A percentile compares a stretch with the other conserved stretches of the same genome.
Evolutionary conservation across 2,329 filamentous ascomycete genomes (phyloP).

Genomic region (Microdochium trichocladiopsis): DNA sequence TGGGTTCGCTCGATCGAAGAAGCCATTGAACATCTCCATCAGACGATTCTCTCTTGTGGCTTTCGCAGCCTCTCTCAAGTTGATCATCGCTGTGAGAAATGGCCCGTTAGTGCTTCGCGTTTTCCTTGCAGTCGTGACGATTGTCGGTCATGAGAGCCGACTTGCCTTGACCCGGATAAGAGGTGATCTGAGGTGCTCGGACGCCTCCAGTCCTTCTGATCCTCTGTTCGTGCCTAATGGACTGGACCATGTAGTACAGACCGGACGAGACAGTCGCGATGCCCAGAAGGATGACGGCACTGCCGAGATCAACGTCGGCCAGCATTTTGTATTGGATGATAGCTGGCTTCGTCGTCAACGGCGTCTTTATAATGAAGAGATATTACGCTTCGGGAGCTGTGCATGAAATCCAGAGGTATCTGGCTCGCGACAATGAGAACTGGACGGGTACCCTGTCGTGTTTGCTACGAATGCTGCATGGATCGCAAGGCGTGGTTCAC

Average conservation of each 20-base stretch:
- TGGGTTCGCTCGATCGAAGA: constrained; percentile 19
- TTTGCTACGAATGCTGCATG: too few relatives aligned
- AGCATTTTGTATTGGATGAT: constrained; percentile 4
- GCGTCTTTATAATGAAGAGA: background rate
- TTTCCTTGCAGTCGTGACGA: background rate
- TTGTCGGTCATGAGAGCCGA: background rate
- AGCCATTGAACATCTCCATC: constrained; percentile 19
- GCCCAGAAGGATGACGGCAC: constrained; percentile 1
- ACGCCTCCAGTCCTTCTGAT: constrained; percentile 24
- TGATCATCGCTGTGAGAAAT: constrained; percentile 6
- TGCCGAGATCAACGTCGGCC: constrained; percentile 5
- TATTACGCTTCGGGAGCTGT: background rate
- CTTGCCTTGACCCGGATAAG: constrained; percentile 25
- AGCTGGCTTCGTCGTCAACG: background rate
- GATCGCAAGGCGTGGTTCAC: too few relatives aligned
- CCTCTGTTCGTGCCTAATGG: constrained; percentile 11
- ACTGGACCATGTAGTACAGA: constrained; percentile 9
- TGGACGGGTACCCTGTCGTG: too few relatives aligned
- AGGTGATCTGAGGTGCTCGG: constrained; percentile 21
- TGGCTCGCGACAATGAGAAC: too few relatives aligned
- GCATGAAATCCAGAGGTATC: background rate
- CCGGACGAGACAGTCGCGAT: constrained; percentile 2
- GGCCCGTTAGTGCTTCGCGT: constrained; percentile 4
- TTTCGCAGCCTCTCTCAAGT: constrained; percentile 17
- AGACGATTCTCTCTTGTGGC: constrained; percentile 23